Evolutionary conservation across 208 protist species (phyloP).

Genomic region (Angomonas ambiguus): DNA sequence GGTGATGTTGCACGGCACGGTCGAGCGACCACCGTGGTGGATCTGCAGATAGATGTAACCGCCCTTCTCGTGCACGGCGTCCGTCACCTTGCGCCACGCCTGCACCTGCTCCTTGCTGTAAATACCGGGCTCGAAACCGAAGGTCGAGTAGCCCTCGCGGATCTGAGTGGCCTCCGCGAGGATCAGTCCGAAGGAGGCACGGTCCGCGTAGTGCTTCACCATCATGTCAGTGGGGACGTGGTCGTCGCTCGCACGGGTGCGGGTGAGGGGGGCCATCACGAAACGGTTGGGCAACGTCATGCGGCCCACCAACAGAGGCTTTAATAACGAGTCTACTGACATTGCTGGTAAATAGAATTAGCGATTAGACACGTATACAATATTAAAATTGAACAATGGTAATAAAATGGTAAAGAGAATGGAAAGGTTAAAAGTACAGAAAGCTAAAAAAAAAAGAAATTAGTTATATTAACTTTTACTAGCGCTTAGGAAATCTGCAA

Average conservation of each 20-base stretch:
- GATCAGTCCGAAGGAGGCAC: slow-evolving; percentile 60
- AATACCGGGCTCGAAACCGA: slow-evolving; percentile 42
- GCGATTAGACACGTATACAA: no score
- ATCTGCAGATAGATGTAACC: slow-evolving; percentile 65
- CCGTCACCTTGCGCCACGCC: slow-evolving; percentile 61
- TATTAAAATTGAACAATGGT: slow-evolving; percentile 9
- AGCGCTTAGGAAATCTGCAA: neutral
- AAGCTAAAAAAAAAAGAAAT: neutral
- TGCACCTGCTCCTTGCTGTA: slow-evolving; percentile 51
- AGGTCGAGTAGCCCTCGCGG: slow-evolving; percentile 36
- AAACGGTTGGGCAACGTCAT: slow-evolving; percentile 45
- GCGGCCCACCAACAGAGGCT: slow-evolving; percentile 34
- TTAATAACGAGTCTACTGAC: slow-evolving; percentile 26
- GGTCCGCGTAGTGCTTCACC: slow-evolving; percentile 65
- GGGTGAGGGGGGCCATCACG: slow-evolving; percentile 67
- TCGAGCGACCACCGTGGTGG: slow-evolving; percentile 50
- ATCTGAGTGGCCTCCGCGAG: slow-evolving; percentile 67
- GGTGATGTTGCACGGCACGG: slow-evolving; percentile 31
- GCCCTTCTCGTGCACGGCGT: slow-evolving; percentile 68
- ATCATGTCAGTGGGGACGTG: slow-evolving; percentile 40
- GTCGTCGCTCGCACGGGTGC: slow-evolving; percentile 36
- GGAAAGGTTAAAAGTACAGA: neutral
- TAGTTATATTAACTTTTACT: neutral
- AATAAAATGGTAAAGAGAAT: slow-evolving; percentile 9
- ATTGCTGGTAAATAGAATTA: no score